Evolutionary conservation across 1,139 yeast genomes (phyloP).

Genomic region (Nakaseomyces kungkrabaensis): DNA sequence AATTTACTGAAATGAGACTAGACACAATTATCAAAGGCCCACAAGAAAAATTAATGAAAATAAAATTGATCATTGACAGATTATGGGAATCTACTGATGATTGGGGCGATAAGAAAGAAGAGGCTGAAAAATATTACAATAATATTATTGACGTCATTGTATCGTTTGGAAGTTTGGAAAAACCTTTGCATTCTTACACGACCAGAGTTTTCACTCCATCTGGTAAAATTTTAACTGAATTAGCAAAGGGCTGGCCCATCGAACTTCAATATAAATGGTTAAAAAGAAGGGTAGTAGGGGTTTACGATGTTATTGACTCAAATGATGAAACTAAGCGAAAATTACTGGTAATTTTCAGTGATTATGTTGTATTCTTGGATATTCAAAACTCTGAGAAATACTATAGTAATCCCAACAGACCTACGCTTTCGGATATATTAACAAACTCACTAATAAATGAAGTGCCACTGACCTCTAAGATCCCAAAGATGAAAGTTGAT

Average conservation of each 20-base stretch:
- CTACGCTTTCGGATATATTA: conserved; percentile 66
- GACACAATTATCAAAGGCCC: conserved; percentile 66
- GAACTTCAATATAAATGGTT: conserved; percentile 86
- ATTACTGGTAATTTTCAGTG: conserved; percentile 71
- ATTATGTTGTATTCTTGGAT: conserved; percentile 56
- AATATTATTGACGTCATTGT: conserved; percentile 60
- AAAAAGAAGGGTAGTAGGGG: conserved; percentile 72
- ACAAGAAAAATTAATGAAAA: conserved; percentile 52
- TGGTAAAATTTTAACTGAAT: conserved; percentile 74
- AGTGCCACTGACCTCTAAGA: conserved; percentile 54
- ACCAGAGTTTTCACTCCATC: conserved; percentile 81
- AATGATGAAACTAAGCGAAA: conserved; percentile 27
- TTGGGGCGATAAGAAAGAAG: conserved; percentile 28
- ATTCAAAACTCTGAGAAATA: conserved; percentile 29
- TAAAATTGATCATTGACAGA: conserved; percentile 59
- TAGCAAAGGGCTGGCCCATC: conserved; percentile 80
- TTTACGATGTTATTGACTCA: conserved; percentile 44
- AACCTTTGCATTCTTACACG: conserved; percentile 36
- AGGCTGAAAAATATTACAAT: conserved; percentile 39
- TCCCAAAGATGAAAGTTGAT: conserved; percentile 61
- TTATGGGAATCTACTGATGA: conserved; percentile 37
- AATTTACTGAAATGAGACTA: conserved; percentile 48
- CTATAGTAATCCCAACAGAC: conserved; percentile 36
- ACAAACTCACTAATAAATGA: conserved; percentile 88
- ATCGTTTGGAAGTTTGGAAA: conserved; percentile 60